phyloP scores from a whole-genome alignment of 257 asterid species.

The Petunia secreta region DNA sequence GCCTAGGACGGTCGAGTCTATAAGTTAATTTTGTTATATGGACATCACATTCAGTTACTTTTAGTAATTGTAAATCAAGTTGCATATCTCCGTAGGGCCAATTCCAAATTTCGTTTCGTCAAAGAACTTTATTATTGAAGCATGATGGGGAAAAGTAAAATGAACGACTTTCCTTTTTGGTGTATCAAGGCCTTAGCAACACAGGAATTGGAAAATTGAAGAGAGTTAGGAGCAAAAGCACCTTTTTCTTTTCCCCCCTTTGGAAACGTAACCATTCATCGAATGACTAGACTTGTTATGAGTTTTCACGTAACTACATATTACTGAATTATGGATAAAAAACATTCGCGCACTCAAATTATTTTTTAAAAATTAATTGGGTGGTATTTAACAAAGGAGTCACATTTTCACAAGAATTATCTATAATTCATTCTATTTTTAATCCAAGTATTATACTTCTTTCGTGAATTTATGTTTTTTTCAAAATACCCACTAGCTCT shows the following conservation, averaged over 20 bases:
- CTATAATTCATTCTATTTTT: too few relatives aligned
- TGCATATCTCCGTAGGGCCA: background rate
- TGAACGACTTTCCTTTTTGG: background rate
- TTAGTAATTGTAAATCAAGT: too few relatives aligned
- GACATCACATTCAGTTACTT: background rate
- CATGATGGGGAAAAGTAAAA: slow-evolving; percentile 5
- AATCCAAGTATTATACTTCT: too few relatives aligned
- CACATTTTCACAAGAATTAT: too few relatives aligned
- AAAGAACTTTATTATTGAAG: slow-evolving; percentile 4
- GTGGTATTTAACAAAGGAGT: too few relatives aligned
- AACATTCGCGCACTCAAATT: background rate
- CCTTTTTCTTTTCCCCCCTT: background rate
- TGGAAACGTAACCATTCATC: background rate
- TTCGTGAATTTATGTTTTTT: too few relatives aligned
- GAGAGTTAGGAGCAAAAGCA: background rate
- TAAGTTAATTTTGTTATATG: background rate
- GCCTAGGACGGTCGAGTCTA: too few relatives aligned
- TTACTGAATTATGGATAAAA: background rate
- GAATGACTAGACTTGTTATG: background rate
- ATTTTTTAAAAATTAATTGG: background rate
- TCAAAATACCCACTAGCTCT: too few relatives aligned
- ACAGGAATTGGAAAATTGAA: background rate
- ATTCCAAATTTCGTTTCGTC: background rate
- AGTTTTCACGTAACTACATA: background rate
- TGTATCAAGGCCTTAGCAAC: background rate